These are phyloP conservation scores for Sistotremastrum suecicum DNA, from an alignment of 768 basidiomycete genomes.

Conservation along the genomic window DNA sequence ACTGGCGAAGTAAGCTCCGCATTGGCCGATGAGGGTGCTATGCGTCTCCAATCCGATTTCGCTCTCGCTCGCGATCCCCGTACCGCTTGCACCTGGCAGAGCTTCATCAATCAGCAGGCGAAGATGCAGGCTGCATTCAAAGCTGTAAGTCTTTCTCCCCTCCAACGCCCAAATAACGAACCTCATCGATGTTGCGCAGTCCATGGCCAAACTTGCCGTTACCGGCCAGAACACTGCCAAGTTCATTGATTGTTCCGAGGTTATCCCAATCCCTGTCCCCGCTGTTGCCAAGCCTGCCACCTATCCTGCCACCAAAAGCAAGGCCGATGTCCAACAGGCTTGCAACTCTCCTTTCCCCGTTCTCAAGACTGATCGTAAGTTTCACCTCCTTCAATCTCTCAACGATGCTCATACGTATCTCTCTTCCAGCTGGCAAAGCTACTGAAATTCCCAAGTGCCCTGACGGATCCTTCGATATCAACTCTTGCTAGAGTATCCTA, in stretches of 20 bases:
- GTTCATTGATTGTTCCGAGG: conserved; percentile 11
- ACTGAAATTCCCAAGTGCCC: too few relatives aligned
- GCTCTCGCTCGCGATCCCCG: conserved; percentile 12
- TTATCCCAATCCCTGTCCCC: conserved; percentile 8
- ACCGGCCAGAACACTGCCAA: conserved; percentile 13
- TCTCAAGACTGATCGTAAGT: background rate
- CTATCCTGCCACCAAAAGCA: background rate
- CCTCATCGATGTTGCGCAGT: conserved; percentile 15
- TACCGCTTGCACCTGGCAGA: conserved; percentile 17
- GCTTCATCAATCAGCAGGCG: conserved; percentile 12
- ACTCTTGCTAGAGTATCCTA: too few relatives aligned
- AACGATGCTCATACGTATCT: background rate
- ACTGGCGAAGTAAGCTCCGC: conserved; percentile 6
- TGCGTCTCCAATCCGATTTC: conserved; percentile 32
- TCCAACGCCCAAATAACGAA: conserved; percentile 8
- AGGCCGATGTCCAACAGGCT: background rate
- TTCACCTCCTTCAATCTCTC: background rate
- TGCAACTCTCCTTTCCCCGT: background rate
- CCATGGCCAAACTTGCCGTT: conserved; percentile 17
- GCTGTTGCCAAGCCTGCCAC: background rate
- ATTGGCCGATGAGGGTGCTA: conserved; percentile 20
- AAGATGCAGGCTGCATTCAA: conserved; percentile 10
- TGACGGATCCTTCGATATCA: too few relatives aligned
- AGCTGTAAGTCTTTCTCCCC: conserved; percentile 6
- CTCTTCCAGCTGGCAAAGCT: too few relatives aligned